Conservation (phyloP, 495 filamentous ascomycete genomes). For the Beverwykella pulmonaria region DNA sequence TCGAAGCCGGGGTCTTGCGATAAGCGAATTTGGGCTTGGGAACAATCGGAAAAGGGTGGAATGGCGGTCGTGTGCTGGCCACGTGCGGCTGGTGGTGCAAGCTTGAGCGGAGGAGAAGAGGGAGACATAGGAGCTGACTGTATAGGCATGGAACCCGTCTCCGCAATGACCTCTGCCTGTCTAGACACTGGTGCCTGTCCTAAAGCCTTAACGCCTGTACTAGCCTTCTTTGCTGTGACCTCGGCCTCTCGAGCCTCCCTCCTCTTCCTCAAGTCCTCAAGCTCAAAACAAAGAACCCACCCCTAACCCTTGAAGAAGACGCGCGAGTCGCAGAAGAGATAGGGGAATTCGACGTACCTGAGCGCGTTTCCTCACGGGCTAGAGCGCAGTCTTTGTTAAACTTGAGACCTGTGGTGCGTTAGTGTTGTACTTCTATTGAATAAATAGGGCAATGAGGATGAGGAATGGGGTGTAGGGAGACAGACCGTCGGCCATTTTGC, state of each 20-base stretch:
- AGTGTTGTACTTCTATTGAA: neutral
- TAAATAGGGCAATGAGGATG: neutral
- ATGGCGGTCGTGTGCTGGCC: too few relatives aligned
- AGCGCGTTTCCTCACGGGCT: constrained; percentile 15
- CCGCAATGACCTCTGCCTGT: too few relatives aligned
- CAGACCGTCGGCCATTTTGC: constrained; percentile 23
- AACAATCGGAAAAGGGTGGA: neutral
- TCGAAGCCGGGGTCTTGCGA: neutral
- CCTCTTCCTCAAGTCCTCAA: constrained; percentile 10
- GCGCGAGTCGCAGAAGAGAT: neutral
- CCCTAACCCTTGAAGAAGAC: neutral
- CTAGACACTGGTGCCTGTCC: too few relatives aligned
- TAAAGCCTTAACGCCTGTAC: too few relatives aligned
- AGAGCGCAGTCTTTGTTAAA: constrained; percentile 17
- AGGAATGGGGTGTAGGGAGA: neutral
- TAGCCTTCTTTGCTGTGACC: neutral
- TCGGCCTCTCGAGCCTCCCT: neutral
- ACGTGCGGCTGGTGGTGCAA: too few relatives aligned
- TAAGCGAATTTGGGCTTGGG: neutral
- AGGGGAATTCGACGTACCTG: constrained; percentile 22
- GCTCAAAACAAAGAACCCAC: constrained; percentile 12
- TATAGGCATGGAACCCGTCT: too few relatives aligned
- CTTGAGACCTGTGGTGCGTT: constrained; percentile 4
- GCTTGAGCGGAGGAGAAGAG: too few relatives aligned
- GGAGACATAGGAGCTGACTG: too few relatives aligned